Evolutionary conservation across 345 rosid genomes (phyloP), one percentile per base, ranked within the genome.

Genomic region (Camelina neglecta): DNA sequence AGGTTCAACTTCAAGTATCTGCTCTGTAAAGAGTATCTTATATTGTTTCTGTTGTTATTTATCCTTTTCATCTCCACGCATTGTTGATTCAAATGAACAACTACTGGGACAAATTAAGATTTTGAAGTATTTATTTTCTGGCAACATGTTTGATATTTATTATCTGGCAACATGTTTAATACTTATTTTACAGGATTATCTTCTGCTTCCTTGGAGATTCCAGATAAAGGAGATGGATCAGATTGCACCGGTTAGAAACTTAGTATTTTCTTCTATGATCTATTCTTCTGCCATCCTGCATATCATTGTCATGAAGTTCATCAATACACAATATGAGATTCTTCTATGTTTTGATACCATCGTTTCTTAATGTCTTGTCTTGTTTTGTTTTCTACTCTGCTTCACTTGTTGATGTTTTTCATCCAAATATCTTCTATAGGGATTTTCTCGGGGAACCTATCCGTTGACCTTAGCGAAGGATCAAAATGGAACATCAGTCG

Each of bases 151-250:
- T 44, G 5, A 29, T 35, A 49, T 23, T 16, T 70, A 16, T 47
- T 8, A 41, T 35, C 11, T 33, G 69, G 48, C 48, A 41, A 18
- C 38, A 51, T 68, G 48, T 60, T 74, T 44, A 20, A 67, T 63
- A 18, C 69, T 41, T 60, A 15, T 50, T 67, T 77, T 73, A 67
- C 85, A 95, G 97, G 99, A 76, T 64, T 88, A 67, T 95, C 97
- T n/a, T 89, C 96, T 8, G 99, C 98, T 68, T 95, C 96, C 50
- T 73, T 95, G 81, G 98, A 88, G 84, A 85, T 95, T 60, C 80
- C 68, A 61, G 89, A 84, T 35, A 78, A 74, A 54, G 85, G 79
- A 81, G 77, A 81, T 54, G 91, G 91, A 74, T 53, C 75, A 62
- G 88, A 65, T 31, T 92, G 97, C 86, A 80, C 63, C 63, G 56